These are phyloP conservation scores for Ophiostoma himal-ulmi DNA, from an alignment of 2,329 filamentous ascomycete genomes.

Conservation along the genomic window DNA sequence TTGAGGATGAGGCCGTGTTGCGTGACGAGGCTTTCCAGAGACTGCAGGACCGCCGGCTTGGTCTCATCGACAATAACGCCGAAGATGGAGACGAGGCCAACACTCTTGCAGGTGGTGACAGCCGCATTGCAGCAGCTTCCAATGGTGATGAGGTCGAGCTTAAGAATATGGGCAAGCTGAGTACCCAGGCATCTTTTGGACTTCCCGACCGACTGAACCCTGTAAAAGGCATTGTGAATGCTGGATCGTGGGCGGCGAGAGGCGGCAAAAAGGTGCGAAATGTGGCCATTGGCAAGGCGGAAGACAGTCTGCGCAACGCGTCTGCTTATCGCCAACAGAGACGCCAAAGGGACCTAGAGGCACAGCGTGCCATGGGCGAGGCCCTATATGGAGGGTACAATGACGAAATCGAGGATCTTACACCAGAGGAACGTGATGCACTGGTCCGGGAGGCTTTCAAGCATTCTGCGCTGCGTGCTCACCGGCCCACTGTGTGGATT, in stretches of 20 bases:
- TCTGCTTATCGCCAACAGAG: constrained; percentile 45
- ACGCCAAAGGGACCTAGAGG: constrained; percentile 59
- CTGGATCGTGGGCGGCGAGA: constrained; percentile 44
- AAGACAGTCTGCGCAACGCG: constrained; percentile 39
- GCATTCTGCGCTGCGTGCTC: constrained; percentile 78
- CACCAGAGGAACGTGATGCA: constrained; percentile 78
- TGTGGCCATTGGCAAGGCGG: constrained; percentile 40
- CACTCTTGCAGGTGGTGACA: constrained; percentile 15
- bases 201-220: constrained; percentile 34
- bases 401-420: constrained; percentile 91
- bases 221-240: constrained; percentile 44
- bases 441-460: constrained; percentile 85
- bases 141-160: constrained; percentile 35
- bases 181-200: constrained; percentile 26
- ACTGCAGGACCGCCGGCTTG: constrained; percentile 65
- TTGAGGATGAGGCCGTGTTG: constrained; percentile 91
- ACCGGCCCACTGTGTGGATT: constrained; percentile 87
- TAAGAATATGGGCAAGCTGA: constrained; percentile 29
- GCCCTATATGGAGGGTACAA: constrained; percentile 81
- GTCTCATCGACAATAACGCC: constrained; percentile 46
- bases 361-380: constrained; percentile 66
- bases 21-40: constrained; percentile 84
- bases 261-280: constrained; percentile 46
- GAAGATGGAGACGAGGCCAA: constrained; percentile 34
- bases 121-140: constrained; percentile 1